Evolutionary conservation across 331 rosid species (phyloP).

Genomic region (Pyracantha coccinea): DNA sequence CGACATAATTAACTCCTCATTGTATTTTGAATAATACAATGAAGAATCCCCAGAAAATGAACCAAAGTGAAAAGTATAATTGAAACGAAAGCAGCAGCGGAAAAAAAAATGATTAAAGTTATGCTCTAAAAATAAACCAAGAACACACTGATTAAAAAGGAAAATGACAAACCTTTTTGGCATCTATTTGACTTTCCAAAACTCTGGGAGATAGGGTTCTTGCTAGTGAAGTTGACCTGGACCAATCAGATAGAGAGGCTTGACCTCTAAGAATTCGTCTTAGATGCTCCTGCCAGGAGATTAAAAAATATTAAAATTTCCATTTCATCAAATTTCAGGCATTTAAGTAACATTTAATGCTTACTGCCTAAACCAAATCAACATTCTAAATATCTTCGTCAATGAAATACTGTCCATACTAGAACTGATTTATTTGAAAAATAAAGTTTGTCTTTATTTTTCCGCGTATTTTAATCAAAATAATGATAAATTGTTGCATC

Average conservation of each 20-base stretch:
- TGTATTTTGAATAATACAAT: not conserved
- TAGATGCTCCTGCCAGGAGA: constrained; percentile 71
- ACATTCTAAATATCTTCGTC: not conserved
- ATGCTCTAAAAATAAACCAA: not conserved
- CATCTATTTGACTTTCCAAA: constrained; percentile 97
- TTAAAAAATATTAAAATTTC: not conserved
- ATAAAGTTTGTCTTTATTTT: not conserved
- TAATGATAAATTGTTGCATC: not conserved
- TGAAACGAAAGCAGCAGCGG: too few species aligned
- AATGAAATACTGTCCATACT: not conserved
- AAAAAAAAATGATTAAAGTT: not conserved
- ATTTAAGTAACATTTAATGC: not conserved
- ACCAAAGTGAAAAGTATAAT: not conserved
- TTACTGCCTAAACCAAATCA: not conserved
- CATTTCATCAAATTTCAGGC: not conserved
- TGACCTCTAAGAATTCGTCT: constrained; percentile 98
- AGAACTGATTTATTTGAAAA: not conserved
- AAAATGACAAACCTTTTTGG: constrained; percentile 70
- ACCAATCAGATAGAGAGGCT: constrained; percentile 93
- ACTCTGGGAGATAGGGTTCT: constrained; percentile 95
- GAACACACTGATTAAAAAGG: constrained; percentile 2
- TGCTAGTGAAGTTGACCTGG: constrained; percentile 87
- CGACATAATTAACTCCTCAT: not conserved
- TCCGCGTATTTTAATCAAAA: not conserved
- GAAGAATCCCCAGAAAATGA: not conserved